Evolutionary conservation across 2,329 filamentous ascomycete species (phyloP).

Genomic region (Verticillium zaregamsianum): DNA sequence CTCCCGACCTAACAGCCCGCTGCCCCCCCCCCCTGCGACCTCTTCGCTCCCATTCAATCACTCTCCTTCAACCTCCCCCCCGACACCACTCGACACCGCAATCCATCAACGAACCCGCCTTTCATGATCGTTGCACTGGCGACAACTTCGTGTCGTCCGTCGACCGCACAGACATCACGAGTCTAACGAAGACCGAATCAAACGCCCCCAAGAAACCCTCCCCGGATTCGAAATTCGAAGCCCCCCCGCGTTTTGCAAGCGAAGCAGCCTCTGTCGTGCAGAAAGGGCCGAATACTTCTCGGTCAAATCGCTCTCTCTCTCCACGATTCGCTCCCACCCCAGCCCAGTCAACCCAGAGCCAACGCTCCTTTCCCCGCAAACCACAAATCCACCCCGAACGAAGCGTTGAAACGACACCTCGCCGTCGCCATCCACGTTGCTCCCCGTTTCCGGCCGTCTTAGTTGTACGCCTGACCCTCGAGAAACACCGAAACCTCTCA

Average conservation of each 20-base stretch:
- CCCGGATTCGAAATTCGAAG: not conserved
- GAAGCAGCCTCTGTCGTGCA: not conserved
- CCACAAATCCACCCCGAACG: not conserved
- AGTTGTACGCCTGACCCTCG: not conserved
- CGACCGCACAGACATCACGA: not conserved
- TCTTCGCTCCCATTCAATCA: not conserved
- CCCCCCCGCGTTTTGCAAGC: slow-evolving; percentile 3
- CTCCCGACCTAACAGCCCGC: not conserved
- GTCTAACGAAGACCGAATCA: not conserved
- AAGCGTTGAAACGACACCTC: not conserved
- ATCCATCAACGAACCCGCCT: not conserved
- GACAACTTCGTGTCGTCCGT: not conserved
- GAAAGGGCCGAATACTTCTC: slow-evolving; percentile 5
- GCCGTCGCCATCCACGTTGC: not conserved
- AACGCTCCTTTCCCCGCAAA: slow-evolving; percentile 2
- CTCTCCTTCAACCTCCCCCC: not conserved
- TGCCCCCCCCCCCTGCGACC: not conserved
- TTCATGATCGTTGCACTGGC: not conserved
- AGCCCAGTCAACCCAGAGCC: not conserved
- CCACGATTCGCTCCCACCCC: slow-evolving; percentile 1
- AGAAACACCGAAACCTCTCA: not conserved
- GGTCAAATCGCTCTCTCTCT: slow-evolving; percentile 3
- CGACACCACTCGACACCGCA: not conserved
- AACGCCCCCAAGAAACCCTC: not conserved
- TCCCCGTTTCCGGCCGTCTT: slow-evolving; percentile 1